These are phyloP conservation scores for Drechslera avenae DNA, from an alignment of 2,329 filamentous ascomycete species.

Conservation along the genomic window DNA sequence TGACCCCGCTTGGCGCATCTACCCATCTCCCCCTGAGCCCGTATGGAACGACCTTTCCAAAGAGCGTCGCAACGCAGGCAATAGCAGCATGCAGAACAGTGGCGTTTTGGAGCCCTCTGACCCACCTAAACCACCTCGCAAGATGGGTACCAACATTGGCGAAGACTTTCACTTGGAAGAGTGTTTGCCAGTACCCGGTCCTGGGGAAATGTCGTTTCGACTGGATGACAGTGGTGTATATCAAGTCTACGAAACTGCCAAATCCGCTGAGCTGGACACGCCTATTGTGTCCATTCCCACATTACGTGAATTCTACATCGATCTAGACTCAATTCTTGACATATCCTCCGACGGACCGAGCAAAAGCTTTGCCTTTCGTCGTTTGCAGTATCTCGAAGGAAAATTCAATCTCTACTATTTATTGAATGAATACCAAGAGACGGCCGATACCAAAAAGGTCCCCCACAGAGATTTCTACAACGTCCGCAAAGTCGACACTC, in stretches of 20 bases:
- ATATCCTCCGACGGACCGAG: constrained; percentile 95
- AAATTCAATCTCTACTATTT: constrained; percentile 95
- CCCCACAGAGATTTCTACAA: constrained; percentile 99
- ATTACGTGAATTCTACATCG: constrained; percentile 93
- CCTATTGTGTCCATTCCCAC: constrained; percentile 87
- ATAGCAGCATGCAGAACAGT: constrained; percentile 49
- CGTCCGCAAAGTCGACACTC: constrained; percentile 96
- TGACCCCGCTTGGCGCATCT: constrained; percentile 80
- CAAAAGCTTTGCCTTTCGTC: constrained; percentile 95
- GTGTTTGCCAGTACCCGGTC: constrained; percentile 71
- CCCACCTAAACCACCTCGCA: constrained; percentile 63
- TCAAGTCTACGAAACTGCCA: constrained; percentile 80
- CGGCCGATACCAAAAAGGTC: constrained; percentile 95
- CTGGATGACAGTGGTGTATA: constrained; percentile 87
- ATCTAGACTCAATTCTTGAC: constrained; percentile 82
- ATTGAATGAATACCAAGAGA: constrained; percentile 96
- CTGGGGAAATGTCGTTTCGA: constrained; percentile 73
- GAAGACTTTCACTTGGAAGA: constrained; percentile 89
- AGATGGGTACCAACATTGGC: constrained; percentile 87
- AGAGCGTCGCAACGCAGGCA: constrained; percentile 47
- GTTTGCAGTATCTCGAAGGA: constrained; percentile 92
- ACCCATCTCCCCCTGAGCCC: constrained; percentile 88
- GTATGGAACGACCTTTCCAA: constrained; percentile 73
- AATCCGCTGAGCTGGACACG: constrained; percentile 64
- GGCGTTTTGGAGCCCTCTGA: constrained; percentile 40